Conservation (phyloP, 2,329 filamentous ascomycete genomes). For the Diaporthe humulicola region DNA sequence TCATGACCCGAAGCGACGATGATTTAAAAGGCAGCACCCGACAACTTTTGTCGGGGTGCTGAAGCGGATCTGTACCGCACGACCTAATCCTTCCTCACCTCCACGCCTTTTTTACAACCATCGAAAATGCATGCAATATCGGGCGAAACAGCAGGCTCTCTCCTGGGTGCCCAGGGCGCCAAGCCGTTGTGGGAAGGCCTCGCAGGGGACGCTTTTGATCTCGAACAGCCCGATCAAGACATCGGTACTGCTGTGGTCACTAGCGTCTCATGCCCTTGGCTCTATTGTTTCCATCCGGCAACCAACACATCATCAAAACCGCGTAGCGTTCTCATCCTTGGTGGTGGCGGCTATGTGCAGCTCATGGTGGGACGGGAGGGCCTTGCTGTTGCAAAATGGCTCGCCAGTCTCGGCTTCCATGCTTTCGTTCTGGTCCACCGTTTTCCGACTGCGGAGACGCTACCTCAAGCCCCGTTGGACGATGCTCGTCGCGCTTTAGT, state of each 20-base stretch:
- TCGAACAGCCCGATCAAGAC: not conserved
- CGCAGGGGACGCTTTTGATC: not conserved
- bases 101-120: not conserved
- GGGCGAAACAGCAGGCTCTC: not conserved
- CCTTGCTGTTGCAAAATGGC: not conserved
- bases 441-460: not conserved
- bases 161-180: not conserved
- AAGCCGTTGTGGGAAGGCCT: not conserved
- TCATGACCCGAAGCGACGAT: not conserved
- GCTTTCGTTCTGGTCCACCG: slow-evolving; percentile 5
- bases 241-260: not conserved
- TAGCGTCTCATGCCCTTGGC: not conserved
- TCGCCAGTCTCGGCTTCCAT: slow-evolving; percentile 12
- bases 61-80: too few relatives aligned
- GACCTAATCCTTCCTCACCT: not conserved
- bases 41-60: too few relatives aligned
- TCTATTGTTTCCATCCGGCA: not conserved
- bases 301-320: not conserved
- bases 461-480: not conserved
- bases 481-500: slow-evolving; percentile 3
- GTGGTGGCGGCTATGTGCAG: slow-evolving; percentile 1
- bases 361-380: slow-evolving; percentile 13
- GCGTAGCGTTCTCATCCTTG: not conserved
- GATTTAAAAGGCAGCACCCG: not conserved
- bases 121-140: not conserved